Evolutionary conservation across 2,329 filamentous ascomycete species (phyloP).

Genomic region (Cordyceps cateniannulata): DNA sequence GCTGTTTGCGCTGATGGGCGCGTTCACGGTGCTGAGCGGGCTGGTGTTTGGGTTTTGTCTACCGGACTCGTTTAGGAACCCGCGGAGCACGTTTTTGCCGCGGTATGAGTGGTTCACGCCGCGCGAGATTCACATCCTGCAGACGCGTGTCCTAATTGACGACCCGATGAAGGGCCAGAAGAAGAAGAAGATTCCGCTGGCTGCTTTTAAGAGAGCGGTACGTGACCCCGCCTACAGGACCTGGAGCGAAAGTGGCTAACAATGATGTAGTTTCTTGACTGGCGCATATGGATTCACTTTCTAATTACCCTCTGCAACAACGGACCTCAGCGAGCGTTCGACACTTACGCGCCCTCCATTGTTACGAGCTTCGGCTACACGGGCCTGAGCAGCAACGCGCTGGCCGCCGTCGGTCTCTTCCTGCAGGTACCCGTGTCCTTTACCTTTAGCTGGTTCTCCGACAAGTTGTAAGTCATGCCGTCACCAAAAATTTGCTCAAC

Average conservation of each 20-base stretch:
- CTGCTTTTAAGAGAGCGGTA: slow-evolving; percentile 38
- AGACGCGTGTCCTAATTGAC: slow-evolving; percentile 34
- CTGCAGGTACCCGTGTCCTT: slow-evolving; percentile 46
- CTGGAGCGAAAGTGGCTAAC: not conserved
- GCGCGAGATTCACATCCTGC: slow-evolving; percentile 35
- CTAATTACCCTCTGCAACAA: slow-evolving; percentile 44
- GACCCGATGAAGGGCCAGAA: slow-evolving; percentile 41
- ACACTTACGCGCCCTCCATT: slow-evolving; percentile 48
- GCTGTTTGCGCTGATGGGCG: slow-evolving; percentile 47
- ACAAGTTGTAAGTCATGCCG: slow-evolving; percentile 36
- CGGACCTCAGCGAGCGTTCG: slow-evolving; percentile 39
- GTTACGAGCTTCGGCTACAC: slow-evolving; percentile 47
- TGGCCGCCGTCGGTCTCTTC: slow-evolving; percentile 48
- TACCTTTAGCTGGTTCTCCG: slow-evolving; percentile 45
- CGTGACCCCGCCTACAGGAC: too few relatives aligned
- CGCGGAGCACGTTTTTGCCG: slow-evolving; percentile 35
- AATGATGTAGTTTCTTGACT: slow-evolving; percentile 35
- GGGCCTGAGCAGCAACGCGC: slow-evolving; percentile 42
- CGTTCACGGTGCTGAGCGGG: slow-evolving; percentile 39
- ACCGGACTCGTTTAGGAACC: slow-evolving; percentile 39
- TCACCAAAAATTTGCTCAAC: not conserved
- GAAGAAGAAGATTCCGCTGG: slow-evolving; percentile 38
- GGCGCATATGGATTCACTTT: slow-evolving; percentile 46
- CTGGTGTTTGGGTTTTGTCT: slow-evolving; percentile 36
- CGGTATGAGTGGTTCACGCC: slow-evolving; percentile 28